These are phyloP conservation scores for Penicillium sclerotigenum DNA, from an alignment of 2,329 filamentous ascomycete genomes.

Conservation along the genomic window DNA sequence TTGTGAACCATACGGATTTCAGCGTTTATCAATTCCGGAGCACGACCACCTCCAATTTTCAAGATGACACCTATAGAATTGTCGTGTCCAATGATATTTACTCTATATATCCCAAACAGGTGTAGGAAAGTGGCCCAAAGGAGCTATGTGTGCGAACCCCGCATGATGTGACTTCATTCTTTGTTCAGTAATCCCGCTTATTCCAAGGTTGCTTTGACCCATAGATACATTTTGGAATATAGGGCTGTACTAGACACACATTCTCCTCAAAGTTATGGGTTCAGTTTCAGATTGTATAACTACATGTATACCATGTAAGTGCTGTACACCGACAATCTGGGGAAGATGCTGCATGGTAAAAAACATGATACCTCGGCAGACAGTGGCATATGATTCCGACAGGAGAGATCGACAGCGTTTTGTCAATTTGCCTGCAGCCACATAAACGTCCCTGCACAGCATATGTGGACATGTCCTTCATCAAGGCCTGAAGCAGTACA, in stretches of 20 bases:
- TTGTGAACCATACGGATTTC: not conserved
- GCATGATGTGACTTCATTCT: constrained; percentile 1
- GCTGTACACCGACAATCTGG: not conserved
- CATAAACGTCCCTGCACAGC: not conserved
- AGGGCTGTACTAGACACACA: not conserved
- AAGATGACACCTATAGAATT: not conserved
- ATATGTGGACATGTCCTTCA: not conserved
- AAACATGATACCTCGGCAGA: not conserved
- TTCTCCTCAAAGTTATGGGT: not conserved
- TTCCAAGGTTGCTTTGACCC: not conserved
- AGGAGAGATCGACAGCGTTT: not conserved
- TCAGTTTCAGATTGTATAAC: not conserved
- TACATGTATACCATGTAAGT: too few species aligned
- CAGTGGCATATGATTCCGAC: constrained; percentile 1
- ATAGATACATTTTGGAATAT: too few species aligned
- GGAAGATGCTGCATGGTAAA: not conserved
- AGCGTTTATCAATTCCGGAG: not conserved
- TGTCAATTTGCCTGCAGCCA: not conserved
- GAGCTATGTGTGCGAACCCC: constrained; percentile 5
- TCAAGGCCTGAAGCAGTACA: not conserved
- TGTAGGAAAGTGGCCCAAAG: not conserved
- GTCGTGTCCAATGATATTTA: not conserved
- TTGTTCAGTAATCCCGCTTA: not conserved
- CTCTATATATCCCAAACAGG: not conserved
- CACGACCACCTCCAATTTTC: not conserved